These are phyloP conservation scores for Abrus precatorius DNA, from an alignment of 306 rosid genomes.

Conservation along the genomic window DNA sequence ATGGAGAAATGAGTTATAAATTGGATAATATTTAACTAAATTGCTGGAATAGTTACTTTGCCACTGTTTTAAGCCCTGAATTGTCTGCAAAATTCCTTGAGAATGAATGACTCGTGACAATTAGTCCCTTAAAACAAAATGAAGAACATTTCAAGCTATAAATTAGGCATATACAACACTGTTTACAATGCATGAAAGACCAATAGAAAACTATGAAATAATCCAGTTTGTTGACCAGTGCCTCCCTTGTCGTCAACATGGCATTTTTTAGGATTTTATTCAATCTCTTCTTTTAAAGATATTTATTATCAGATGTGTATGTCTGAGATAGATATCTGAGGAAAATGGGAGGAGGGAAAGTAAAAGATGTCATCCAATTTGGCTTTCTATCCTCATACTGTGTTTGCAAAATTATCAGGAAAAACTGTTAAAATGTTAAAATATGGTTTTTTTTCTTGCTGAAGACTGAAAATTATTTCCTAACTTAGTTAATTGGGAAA, in stretches of 20 bases:
- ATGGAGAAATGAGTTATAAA: constrained; percentile 17
- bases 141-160: constrained; percentile 28
- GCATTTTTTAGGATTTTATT: constrained; percentile 26
- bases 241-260: neutral
- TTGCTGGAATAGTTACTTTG: constrained; percentile 12
- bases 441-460: neutral
- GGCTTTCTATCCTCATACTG: constrained; percentile 17
- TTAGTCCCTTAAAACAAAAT: neutral
- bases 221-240: constrained; percentile 12
- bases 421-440: neutral
- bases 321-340: neutral
- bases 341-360: constrained; percentile 9
- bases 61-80: constrained; percentile 10
- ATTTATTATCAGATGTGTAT: constrained; percentile 23
- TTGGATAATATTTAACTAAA: constrained; percentile 28
- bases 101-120: constrained; percentile 24
- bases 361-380: constrained; percentile 27
- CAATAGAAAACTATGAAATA: neutral
- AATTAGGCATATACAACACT: neutral
- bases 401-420: constrained; percentile 11
- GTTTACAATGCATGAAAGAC: constrained; percentile 2
- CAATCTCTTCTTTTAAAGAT: constrained; percentile 30
- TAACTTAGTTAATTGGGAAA: constrained; percentile 20
- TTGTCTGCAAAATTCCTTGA: constrained; percentile 25
- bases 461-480: constrained; percentile 29